Evolutionary conservation across 1,139 yeast genomes (phyloP).

Genomic region (Yamadazyma spencermartinsiae): DNA sequence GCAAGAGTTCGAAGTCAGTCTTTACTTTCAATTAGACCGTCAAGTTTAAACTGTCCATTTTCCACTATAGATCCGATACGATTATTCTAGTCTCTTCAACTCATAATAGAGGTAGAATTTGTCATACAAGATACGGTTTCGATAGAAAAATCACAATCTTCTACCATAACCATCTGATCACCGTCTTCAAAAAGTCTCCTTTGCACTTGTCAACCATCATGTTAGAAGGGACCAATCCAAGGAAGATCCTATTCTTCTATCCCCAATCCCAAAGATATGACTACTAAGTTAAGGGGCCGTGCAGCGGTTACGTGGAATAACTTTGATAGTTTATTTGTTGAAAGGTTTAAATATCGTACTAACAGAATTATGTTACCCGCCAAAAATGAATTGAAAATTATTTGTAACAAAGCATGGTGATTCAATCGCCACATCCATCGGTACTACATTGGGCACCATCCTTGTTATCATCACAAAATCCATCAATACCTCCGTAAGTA

Average conservation of each 20-base stretch:
- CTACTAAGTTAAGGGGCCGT: slow-evolving; percentile 1
- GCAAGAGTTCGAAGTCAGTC: slow-evolving; percentile 1
- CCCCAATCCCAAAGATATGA: background rate
- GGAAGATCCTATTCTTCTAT: slow-evolving; percentile 1
- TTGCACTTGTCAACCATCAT: slow-evolving; percentile 1
- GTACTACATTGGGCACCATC: slow-evolving; percentile 3
- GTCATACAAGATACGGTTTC: slow-evolving; percentile 1
- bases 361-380: background rate
- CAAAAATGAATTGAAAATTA: slow-evolving; percentile 1
- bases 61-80: slow-evolving; percentile 2
- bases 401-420: slow-evolving; percentile 1
- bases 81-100: slow-evolving; percentile 1
- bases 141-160: slow-evolving; percentile 1
- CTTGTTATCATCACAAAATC: background rate
- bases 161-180: slow-evolving; percentile 1
- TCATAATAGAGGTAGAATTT: slow-evolving; percentile 1
- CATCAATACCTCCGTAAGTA: slow-evolving; percentile 5
- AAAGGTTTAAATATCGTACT: slow-evolving; percentile 1
- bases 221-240: slow-evolving; percentile 1
- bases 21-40: slow-evolving; percentile 1
- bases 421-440: slow-evolving; percentile 1
- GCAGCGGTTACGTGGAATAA: slow-evolving; percentile 1
- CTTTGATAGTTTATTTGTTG: slow-evolving; percentile 2
- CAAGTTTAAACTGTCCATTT: slow-evolving; percentile 1
- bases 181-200: slow-evolving; percentile 1